Evolutionary conservation across 2,329 filamentous ascomycete genomes (phyloP), one percentile per base, ranked within the genome.

Genomic region (Pseudocercospora crystallina): DNA sequence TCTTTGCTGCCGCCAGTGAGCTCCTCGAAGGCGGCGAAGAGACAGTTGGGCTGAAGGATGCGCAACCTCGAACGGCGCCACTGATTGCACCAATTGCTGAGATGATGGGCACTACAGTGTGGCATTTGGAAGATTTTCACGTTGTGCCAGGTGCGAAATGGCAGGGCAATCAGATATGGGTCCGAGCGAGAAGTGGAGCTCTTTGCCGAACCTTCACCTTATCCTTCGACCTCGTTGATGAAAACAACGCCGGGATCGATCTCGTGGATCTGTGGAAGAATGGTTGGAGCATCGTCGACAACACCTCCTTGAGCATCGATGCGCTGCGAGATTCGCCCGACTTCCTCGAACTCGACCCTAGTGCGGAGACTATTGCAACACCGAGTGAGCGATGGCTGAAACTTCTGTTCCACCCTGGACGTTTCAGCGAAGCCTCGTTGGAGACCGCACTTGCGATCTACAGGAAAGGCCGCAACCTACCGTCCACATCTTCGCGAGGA

Each of bases 391-490:
- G 87, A 67, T 99, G 94, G 94, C 74, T 96, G 8, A 79, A 87
- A 26, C 87, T 87, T 58, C 83, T 99, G 51, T 80, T 97, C 61
- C 84, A 83, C 52, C 92, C 94, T 1, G 90, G 89, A 12, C 83
- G 87, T 47, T 97, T 95, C 65, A 87, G 88, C 0, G 80, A 78
- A 31, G 79, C 88, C 7, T 91, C 89, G 0, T 76, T 99, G 11
- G 89, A 96, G 67, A 89, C 90, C 12, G 89, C 91, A 1, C 74
- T 97, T 31, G 77, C 81, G 20, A 87, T 95, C 50, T 96, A 95
- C 63, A 85, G 89, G 66, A 83, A 85, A 58, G 87, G 77, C 3
- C 66, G 80, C 9, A 74, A 74, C 17, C 65, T 74, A 7, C 58
- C 71, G 26, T 64, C 65, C 5, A 61, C 69, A 5, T 48, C 55